Base-by-base conservation (phyloP, 2,329 filamentous ascomycete genomes). In the Keithomyces neogunnii region DNA sequence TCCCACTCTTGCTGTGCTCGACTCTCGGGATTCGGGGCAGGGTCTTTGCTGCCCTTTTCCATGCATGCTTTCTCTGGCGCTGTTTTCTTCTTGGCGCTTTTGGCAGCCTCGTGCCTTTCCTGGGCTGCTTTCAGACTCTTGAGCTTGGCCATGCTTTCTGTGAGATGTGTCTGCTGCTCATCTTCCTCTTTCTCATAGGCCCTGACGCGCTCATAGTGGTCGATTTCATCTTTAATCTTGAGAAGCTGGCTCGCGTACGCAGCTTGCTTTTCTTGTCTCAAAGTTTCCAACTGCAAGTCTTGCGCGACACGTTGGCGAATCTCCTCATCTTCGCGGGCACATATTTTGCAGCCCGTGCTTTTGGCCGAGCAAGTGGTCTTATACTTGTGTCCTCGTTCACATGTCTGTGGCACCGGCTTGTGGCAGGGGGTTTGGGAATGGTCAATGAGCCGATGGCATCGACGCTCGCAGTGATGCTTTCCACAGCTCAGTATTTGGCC, bases 401-500 rank as follows among this genome's bases (percentile, higher is more conserved):
- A 88, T 0, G 57, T 68, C n/a, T 66, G 69, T 0, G 71, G 56
- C 0, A 83, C 31, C 19, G 53, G 49, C 4, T 64, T 48, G 0
- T 31, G 26, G 50, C 75, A 77, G 1, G 51, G 7, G 0, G 64
- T 52, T 45, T 77, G 74, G 0, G 74, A 77, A 59, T 88, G 84
- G 51, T 88, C 76, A 0, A 62, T 59, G 0, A 84, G 55, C 0
- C 77, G 74, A 63, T 91, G 87, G 52, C 87, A 91, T 5, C 72
- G 71, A 0, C 69, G 72, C 0, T 70, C 68, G 57, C 87, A 90
- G 0, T 59, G 59, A 55, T 90, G 86, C 1, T 74, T 38, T 0
- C 75, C 75, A 50, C 86, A 89, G 2, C 62, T 70, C 2, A 89
- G 67, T 2, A 63, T 58, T 0, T 59, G 66, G 1, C 69, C 72